Evolutionary conservation across 139 green algal species (phyloP).

Genomic region (Micractinium sp.): DNA sequence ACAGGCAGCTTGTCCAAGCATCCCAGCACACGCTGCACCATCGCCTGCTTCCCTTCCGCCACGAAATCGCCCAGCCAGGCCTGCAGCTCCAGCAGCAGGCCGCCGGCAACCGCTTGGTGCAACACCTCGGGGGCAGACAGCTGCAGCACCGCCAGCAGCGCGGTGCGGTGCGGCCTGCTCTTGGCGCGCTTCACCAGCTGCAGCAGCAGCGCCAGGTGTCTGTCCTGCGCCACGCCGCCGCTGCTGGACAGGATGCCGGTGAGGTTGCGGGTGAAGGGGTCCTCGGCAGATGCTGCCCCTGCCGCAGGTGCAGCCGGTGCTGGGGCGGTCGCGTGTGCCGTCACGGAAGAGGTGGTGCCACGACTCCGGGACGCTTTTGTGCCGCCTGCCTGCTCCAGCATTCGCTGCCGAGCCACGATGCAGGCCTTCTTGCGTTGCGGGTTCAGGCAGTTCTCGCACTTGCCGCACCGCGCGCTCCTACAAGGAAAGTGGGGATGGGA

Average conservation of each 20-base stretch:
- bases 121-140: constrained; percentile 32
- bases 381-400: constrained; percentile 12
- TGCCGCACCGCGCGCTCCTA: neutral
- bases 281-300: neutral
- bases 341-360: neutral
- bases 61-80: constrained; percentile 40
- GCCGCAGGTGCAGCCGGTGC: neutral
- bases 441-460: constrained; percentile 52
- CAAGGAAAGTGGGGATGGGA: neutral
- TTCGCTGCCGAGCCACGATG: constrained; percentile 9
- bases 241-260: constrained; percentile 21
- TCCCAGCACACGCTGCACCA: constrained; percentile 15
- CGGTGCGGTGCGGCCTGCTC: constrained; percentile 29
- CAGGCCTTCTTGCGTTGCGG: constrained; percentile 49
- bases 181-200: constrained; percentile 26
- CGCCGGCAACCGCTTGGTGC: constrained; percentile 2
- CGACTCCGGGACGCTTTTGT: neutral
- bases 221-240: constrained; percentile 30
- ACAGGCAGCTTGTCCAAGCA: constrained; percentile 44
- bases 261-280: constrained; percentile 29
- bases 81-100: constrained; percentile 34
- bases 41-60: constrained; percentile 10
- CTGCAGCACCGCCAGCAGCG: constrained; percentile 39
- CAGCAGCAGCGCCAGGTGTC: constrained; percentile 30
- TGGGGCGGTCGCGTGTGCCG: neutral